Conservation (phyloP, 805 yeast species). For the Ogataea nitratoaversa region DNA sequence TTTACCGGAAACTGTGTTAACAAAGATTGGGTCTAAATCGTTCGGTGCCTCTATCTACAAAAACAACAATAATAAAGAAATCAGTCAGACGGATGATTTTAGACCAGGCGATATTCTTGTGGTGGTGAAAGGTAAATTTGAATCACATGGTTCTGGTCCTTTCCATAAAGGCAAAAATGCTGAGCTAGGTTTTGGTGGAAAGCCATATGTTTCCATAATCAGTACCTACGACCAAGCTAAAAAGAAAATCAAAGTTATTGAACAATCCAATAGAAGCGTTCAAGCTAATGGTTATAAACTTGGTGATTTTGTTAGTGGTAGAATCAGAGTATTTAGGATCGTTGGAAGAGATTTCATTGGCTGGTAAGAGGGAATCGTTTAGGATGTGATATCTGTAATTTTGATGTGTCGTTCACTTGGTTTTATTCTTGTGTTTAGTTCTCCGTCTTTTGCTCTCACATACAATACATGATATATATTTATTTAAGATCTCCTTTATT, state of each 20-base stretch:
- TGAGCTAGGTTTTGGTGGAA: conserved; percentile 52
- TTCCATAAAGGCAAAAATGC: conserved; percentile 29
- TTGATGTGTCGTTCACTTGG: too few relatives aligned
- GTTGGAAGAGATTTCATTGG: conserved; percentile 70
- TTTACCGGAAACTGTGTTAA: conserved; percentile 32
- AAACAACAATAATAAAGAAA: conserved; percentile 46
- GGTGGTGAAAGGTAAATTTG: conserved; percentile 70
- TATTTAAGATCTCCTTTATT: too few relatives aligned
- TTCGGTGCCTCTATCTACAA: conserved; percentile 71
- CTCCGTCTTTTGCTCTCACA: too few relatives aligned
- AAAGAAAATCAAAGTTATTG: conserved; percentile 65
- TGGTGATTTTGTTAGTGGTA: conserved; percentile 73
- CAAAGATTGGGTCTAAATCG: conserved; percentile 57
- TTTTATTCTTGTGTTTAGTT: too few relatives aligned
- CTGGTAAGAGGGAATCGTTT: too few relatives aligned
- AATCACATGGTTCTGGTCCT: conserved; percentile 48
- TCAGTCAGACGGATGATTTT: conserved; percentile 55
- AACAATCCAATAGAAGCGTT: conserved; percentile 49
- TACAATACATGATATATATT: too few relatives aligned
- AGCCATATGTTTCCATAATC: conserved; percentile 58
- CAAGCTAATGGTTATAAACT: conserved; percentile 61
- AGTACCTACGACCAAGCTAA: conserved; percentile 72
- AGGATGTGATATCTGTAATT: too few relatives aligned
- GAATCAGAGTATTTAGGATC: conserved; percentile 72
- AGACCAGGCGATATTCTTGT: conserved; percentile 83